Evolutionary conservation across 345 rosid species (phyloP), one percentile per base, ranked within the genome.

Genomic region (Eucalyptus pauciflora): DNA sequence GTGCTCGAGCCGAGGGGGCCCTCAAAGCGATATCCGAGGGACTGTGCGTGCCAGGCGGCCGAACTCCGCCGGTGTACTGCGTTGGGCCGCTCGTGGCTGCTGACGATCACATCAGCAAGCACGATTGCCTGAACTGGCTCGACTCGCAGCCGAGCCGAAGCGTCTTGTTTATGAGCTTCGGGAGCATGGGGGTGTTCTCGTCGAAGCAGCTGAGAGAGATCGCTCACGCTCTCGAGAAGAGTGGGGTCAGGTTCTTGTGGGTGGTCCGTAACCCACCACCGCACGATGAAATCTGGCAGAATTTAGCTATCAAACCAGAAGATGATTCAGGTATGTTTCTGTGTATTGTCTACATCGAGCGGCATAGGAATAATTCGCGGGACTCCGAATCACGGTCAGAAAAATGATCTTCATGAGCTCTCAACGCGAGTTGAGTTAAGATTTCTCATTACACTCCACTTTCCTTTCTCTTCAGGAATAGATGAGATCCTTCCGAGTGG

Each of bases 161-260:
- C 87, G 92, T 93, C 15, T 50, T 93, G 7, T 92, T 91, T 58
- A 87, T 93, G 13, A 69, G 90, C 51, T 93, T 92, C 31, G 94
- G 94, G 4, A 92, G 94, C 54, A 2, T 88, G 89, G 94, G 94
- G 18, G 45, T 64, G 13, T 86, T 93, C 29, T 76, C 88, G 7
- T 6, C 89, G 3, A 76, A 88, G 24, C 94, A 92, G 86, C 41
- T 92, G 29, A 89, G 16, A 56, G 93, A 93, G 76, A 92, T 92
- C 13, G 94, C 93, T 14, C 43, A 52, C 12, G 94, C 91, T 5
- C 69, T 94, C 48, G 95, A 94, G 81, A 88, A n/a, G 46, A 93
- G 94, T 49, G 91, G 88, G 0, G 88, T 86, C 3, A 87, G 90
- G n/a, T 94, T 94, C 86, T 33, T 94, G 58, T 52, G 95, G 96